Evolutionary conservation across 2,329 filamentous ascomycete species (phyloP), one percentile per base, ranked within the genome.

Genomic region (Blastomyces silverae): DNA sequence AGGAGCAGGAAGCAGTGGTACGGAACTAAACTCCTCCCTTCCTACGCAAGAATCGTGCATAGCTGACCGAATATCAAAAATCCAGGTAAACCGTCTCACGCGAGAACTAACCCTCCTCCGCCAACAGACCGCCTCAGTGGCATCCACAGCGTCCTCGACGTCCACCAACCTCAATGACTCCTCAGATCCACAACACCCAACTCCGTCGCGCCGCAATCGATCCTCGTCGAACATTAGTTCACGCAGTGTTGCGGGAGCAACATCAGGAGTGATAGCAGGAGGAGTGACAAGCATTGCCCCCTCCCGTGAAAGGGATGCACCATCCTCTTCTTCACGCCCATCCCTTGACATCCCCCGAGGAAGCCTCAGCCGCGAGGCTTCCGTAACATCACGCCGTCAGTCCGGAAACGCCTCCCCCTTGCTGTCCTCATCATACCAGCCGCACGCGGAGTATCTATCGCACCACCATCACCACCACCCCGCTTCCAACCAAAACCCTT

Each of bases 1-100:
- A 95, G 77, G 93, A 97, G 74, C 92, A 97, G 72, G 93, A 97
- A 77, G 90, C 92, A 46, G 89, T 97, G 71, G 92, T 94, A 82
- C 68, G 86, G 46, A 46, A 25, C 37, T 28, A 34, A 44, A 15
- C 48, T 20, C 39, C 28, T 17, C 10, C n/a, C 62, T 39, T 48
- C 53, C 48, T n/a, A 63, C 42, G 13, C 8, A 15, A 37, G 62
- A 42, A 59, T 22, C 25, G 53, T 46, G 64, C 10, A 44, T 42
- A 13, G n/a, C 20, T 42, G 50, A 25, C 61, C 15, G 13, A 52
- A 52, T 55, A 7, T 34, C 17, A 25, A 17, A 17, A 42, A 52
- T 73, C n/a, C 42, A 93, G 91, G 90, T 97, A 66, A 97, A 97
- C 79, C 91, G 93, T 44, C 83, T 97, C 42, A 96, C 91, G 0